Base-by-base conservation (phyloP, 345 rosid genomes). In the Noccaea caerulescens region DNA sequence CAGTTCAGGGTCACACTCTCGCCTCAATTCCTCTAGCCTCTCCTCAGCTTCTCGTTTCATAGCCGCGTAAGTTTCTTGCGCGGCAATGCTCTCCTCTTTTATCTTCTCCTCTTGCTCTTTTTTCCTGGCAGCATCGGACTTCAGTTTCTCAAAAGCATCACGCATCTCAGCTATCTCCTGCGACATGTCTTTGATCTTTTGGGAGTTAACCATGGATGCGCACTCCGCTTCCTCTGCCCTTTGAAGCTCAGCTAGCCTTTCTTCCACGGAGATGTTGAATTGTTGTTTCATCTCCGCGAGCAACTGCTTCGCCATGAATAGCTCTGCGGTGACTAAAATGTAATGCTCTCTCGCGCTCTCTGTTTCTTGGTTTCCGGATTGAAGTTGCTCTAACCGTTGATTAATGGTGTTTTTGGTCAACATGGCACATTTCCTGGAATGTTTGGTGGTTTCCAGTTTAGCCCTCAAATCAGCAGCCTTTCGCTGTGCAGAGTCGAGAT, bases 191-290 rank as follows among this genome's bases (percentile, higher is more conserved):
- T 25, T 53, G 13, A 76, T 85, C 75, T 68, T 84, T 32, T 84
- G 82, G 0, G 81, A 27, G 72, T 82, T 83, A 8, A 38, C 61
- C 34, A 78, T 77, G 1, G 82, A 77, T 4, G 79, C 53, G 8
- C 86, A 80, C 68, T 81, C 80, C 0, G 93, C 96, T 56, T 91
- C 96, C 6, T 87, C 86, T 3, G 92, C 89, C 41, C 76, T 88
- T 38, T 89, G 92, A 64, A 88, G 77, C 1, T 88, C 80, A 3
- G 84, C 82, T 61, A 76, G 34, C 61, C 89, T 89, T 4, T 85
- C 82, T 42, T 91, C 97, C 66, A 82, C 76, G 3, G 88, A 75
- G 0, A 90, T 71, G 20, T 82, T 93, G 12, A 94, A 91, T 51
- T 91, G 90, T 67, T 84, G 86, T 57, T 95, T 71, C 34, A 89